Conservation (phyloP, 2,329 filamentous ascomycete species). For the Pseudogymnoascus sp. region DNA sequence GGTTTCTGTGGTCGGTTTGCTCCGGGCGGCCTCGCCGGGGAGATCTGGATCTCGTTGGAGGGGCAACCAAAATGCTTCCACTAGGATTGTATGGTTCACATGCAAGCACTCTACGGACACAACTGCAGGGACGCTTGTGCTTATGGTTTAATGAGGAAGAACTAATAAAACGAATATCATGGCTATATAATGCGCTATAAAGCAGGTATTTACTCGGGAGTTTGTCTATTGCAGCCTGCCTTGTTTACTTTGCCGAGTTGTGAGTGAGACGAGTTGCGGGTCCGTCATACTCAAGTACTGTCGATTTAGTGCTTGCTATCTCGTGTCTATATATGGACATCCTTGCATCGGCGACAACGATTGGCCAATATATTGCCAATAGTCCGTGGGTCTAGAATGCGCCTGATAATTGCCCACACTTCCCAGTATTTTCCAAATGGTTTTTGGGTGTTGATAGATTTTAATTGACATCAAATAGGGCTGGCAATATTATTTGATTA, state of each 20-base stretch:
- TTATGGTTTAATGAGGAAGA: background rate
- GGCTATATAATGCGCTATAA: background rate
- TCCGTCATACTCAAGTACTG: slow-evolving; percentile 1
- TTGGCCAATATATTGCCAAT: background rate
- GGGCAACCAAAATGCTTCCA: background rate
- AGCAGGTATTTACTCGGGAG: background rate
- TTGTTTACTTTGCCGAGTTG: background rate
- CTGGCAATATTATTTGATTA: background rate
- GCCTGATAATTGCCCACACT: background rate
- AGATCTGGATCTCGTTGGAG: slow-evolving; percentile 1
- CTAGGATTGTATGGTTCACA: background rate
- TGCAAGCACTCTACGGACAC: background rate
- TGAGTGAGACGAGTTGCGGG: background rate
- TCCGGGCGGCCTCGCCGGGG: background rate
- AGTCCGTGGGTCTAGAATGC: background rate
- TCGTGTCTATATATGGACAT: slow-evolving; percentile 8
- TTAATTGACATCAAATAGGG: background rate
- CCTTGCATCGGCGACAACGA: background rate
- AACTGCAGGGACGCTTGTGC: background rate
- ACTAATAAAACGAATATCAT: background rate
- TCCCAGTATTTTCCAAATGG: background rate
- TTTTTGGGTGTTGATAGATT: background rate
- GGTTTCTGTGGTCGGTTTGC: slow-evolving; percentile 2
- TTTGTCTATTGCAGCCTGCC: background rate
- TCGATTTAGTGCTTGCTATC: background rate